Evolutionary conservation across 2,329 filamentous ascomycete species (phyloP).

Genomic region (Alternaria panax): DNA sequence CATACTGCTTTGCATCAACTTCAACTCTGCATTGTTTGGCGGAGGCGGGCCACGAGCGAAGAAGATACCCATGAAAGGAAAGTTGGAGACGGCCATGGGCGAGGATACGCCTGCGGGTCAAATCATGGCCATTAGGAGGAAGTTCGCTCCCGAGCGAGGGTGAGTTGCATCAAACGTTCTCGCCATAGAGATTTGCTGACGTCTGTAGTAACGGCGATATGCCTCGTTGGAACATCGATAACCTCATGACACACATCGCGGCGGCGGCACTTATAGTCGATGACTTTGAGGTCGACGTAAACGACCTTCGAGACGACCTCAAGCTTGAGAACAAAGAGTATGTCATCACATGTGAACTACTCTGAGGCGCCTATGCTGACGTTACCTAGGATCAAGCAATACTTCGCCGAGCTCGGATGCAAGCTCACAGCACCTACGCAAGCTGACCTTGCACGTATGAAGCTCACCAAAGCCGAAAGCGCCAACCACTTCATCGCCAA

Average conservation of each 20-base stretch:
- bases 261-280: constrained; percentile 75
- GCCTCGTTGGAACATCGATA: constrained; percentile 74
- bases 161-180: constrained; percentile 18
- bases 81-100: constrained; percentile 70
- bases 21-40: constrained; percentile 52
- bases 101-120: constrained; percentile 34
- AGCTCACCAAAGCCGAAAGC: constrained; percentile 67
- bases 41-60: constrained; percentile 50
- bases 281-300: constrained; percentile 75
- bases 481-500: constrained; percentile 70
- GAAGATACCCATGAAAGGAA: constrained; percentile 66
- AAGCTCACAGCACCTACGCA: constrained; percentile 61
- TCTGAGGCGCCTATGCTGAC: constrained; percentile 14
- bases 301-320: constrained; percentile 74
- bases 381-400: constrained; percentile 63
- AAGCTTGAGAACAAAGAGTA: constrained; percentile 72
- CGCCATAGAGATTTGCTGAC: constrained; percentile 16
- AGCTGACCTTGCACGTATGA: constrained; percentile 58
- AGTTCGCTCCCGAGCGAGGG: constrained; percentile 60
- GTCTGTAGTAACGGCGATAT: constrained; percentile 57
- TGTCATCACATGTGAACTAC: constrained; percentile 7
- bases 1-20: constrained; percentile 57
- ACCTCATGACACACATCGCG: constrained; percentile 76
- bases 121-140: constrained; percentile 59
- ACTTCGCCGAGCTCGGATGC: constrained; percentile 79